phyloP scores from a whole-genome alignment of 1,284 basidiomycete species.

The Cryptococcus jaspeensis region DNA sequence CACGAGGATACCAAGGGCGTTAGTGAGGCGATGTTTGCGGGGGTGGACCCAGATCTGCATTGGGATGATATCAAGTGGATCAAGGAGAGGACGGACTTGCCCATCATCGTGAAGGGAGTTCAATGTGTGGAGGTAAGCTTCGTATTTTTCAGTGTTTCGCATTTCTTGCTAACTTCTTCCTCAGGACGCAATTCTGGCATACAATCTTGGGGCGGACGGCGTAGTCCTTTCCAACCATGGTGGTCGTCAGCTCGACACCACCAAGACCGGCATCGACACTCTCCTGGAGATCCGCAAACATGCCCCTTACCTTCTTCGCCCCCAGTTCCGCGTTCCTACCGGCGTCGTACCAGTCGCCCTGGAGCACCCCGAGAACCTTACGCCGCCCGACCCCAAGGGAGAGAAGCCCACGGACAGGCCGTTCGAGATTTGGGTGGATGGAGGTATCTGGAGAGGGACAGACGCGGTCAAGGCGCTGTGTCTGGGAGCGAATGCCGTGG shows the following conservation, averaged over 20 bases:
- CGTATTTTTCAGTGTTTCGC: background rate
- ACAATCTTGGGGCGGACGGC: constrained; percentile 52
- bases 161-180: background rate
- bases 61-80: constrained; percentile 53
- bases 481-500: constrained; percentile 84
- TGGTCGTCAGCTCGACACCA: constrained; percentile 53
- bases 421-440: constrained; percentile 78
- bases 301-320: constrained; percentile 43
- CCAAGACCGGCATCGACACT: constrained; percentile 70
- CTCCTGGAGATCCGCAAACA: constrained; percentile 64
- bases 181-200: constrained; percentile 53
- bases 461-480: constrained; percentile 90
- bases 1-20: constrained; percentile 38
- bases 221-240: constrained; percentile 57
- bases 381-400: constrained; percentile 18
- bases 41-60: constrained; percentile 43
- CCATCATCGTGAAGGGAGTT: constrained; percentile 78
- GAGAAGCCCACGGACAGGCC: constrained; percentile 12
- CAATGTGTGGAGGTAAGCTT: constrained; percentile 50
- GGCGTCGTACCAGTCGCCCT: constrained; percentile 41
- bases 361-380: constrained; percentile 71
- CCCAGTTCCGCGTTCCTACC: constrained; percentile 38
- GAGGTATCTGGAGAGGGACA: constrained; percentile 80
- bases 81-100: constrained; percentile 68
- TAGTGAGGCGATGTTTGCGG: constrained; percentile 44